Base-by-base conservation (phyloP, 768 basidiomycete genomes). In the Amanita rubescens region DNA sequence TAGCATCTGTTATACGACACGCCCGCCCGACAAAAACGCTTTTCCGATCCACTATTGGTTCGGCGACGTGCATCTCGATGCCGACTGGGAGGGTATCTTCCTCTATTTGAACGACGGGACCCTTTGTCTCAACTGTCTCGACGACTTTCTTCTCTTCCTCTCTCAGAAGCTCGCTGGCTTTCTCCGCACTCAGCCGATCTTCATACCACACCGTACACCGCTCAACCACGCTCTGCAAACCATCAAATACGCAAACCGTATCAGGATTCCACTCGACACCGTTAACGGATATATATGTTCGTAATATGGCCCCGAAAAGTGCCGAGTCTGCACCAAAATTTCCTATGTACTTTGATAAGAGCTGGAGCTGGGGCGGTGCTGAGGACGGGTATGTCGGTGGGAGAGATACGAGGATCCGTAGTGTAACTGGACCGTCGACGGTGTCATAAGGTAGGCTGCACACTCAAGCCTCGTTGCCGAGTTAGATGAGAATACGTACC, bases 11-110 rank as follows among this genome's bases (percentile, higher is more conserved):
- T 62, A 95, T 85, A 41, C 71, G 72, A 65, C 90, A 91, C 0
- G 92, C 91, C 19, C 92, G 79, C 8, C 93, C 94, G 7, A 95
- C 74, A 61, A 97, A 96, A 0, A 76, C 75, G 57, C 88, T 91
- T 65, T 88, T 94, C 24, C 93, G 76, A 66, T 95, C 94, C 7
- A 78, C 71, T 52, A 97, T 91, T 1, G 94, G 81, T 53, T 91
- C 89, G 0, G 88, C 81, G 41, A 82, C 77, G 54, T 79, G 69
- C 11, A 97, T 77, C 44, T 79, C 67, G n/a, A 91, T 70, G 0
- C 80, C 86, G 17, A 76, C 74, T 0, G 87, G 86, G 35, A 73
- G 60, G n/a, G n/a, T n/a, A 19, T 3, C 47, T 30, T 49, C 19
- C 34, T 15, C 46, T 11, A 5, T 19, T 19, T 45, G n/a, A 9